Percentiles rank a stretch among this genome's conserved stretches.
Conservation (phyloP, 371 early-diverging fungal genomes). For the Mucor circinelloides region DNA sequence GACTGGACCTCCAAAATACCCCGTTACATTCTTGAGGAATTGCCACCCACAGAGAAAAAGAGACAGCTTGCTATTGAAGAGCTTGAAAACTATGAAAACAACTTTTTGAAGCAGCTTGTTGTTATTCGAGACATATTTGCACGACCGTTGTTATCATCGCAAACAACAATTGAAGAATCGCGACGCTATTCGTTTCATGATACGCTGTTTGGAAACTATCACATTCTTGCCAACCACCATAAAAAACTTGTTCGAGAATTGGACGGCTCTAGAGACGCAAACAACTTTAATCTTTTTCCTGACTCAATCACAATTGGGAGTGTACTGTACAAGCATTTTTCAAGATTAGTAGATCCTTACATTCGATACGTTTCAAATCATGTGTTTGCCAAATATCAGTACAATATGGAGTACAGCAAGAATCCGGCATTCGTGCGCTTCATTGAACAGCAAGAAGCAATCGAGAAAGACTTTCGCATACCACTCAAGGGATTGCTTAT, state of each 20-base stretch:
- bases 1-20: slow-evolving; percentile 14
- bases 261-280: neutral
- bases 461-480: slow-evolving; percentile 10
- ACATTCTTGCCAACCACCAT: slow-evolving; percentile 11
- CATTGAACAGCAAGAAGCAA: slow-evolving; percentile 10
- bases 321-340: slow-evolving; percentile 7
- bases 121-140: slow-evolving; percentile 16
- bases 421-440: slow-evolving; percentile 14
- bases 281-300: slow-evolving; percentile 5
- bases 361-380: slow-evolving; percentile 20
- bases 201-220: slow-evolving; percentile 20
- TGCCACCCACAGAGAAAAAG: slow-evolving; percentile 10
- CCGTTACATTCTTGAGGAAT: slow-evolving; percentile 6
- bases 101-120: slow-evolving; percentile 14
- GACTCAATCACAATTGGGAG: slow-evolving; percentile 4
- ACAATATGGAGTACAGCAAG: slow-evolving; percentile 8
- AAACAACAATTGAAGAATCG: slow-evolving; percentile 15
- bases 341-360: slow-evolving; percentile 5
- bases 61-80: slow-evolving; percentile 24
- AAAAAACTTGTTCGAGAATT: slow-evolving; percentile 6
- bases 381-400: slow-evolving; percentile 12
- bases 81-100: slow-evolving; percentile 9
- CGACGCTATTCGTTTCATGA: slow-evolving; percentile 20
- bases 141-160: slow-evolving; percentile 9
- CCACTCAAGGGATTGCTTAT: slow-evolving; percentile 9